These are phyloP conservation scores for Phanerochaete sordida DNA, from an alignment of 768 basidiomycete genomes.

Conservation along the genomic window DNA sequence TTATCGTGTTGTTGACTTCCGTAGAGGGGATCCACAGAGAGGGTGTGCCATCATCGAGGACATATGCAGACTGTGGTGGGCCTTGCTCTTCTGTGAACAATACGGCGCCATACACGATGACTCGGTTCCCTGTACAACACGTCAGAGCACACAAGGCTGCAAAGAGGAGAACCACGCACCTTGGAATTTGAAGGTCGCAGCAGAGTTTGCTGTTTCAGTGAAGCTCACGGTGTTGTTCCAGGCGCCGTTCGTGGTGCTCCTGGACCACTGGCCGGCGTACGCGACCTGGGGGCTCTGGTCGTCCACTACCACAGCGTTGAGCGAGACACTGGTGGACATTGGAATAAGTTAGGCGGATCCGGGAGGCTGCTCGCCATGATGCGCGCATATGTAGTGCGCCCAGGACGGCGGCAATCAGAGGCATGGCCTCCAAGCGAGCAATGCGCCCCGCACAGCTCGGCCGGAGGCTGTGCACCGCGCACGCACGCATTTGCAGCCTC, in stretches of 20 bases:
- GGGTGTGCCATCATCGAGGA: slow-evolving; percentile 14
- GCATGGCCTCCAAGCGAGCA: not conserved
- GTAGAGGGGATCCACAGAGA: slow-evolving; percentile 5
- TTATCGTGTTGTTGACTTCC: not conserved
- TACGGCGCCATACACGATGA: slow-evolving; percentile 18
- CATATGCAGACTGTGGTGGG: slow-evolving; percentile 10
- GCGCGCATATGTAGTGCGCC: not conserved
- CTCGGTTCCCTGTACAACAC: slow-evolving; percentile 10
- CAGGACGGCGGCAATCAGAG: not conserved
- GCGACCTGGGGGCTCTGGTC: slow-evolving; percentile 9
- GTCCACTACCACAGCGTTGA: slow-evolving; percentile 8
- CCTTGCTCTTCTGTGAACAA: not conserved
- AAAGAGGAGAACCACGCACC: slow-evolving; percentile 1
- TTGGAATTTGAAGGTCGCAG: slow-evolving; percentile 1
- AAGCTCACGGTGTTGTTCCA: slow-evolving; percentile 7
- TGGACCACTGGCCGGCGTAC: slow-evolving; percentile 4
- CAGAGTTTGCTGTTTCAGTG: not conserved
- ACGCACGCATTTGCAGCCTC: too few relatives aligned
- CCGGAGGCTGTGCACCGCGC: not conserved
- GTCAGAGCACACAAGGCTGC: not conserved
- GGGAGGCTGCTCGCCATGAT: not conserved
- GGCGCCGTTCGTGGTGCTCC: not conserved
- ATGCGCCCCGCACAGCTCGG: not conserved
- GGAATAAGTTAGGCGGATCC: not conserved
- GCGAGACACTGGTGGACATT: not conserved